phyloP scores from a whole-genome alignment of 371 early-diverging fungal genomes.

The Mucor irregularis region DNA sequence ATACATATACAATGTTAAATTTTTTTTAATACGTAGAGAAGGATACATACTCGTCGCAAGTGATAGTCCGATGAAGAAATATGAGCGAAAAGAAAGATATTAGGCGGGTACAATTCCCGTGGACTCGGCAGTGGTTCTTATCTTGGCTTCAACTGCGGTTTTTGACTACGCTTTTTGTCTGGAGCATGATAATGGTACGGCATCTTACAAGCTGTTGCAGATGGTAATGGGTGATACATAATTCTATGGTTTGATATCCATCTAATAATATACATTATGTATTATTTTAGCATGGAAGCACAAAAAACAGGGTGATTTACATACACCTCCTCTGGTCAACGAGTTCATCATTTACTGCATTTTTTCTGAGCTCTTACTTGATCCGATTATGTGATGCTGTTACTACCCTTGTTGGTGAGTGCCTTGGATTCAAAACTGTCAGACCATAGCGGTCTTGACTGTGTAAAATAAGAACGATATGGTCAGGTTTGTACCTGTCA shows the following conservation, averaged over 20 bases:
- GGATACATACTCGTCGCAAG: constrained; percentile 10
- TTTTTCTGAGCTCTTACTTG: constrained; percentile 10
- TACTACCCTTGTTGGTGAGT: constrained; percentile 1
- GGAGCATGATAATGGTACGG: not conserved
- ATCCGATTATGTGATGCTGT: constrained; percentile 5
- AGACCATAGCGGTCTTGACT: constrained; percentile 8
- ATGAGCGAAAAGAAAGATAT: not conserved
- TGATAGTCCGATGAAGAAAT: constrained; percentile 1
- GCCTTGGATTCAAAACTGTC: constrained; percentile 5
- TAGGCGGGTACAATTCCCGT: not conserved
- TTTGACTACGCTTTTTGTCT: not conserved
- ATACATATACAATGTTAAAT: constrained; percentile 7
- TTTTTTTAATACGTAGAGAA: constrained; percentile 4
- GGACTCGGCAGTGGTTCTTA: constrained; percentile 2
- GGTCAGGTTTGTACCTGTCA: constrained; percentile 4
- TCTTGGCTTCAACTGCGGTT: constrained; percentile 7
- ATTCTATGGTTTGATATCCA: constrained; percentile 10
- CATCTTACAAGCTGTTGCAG: constrained; percentile 4
- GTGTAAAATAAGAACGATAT: constrained; percentile 3
- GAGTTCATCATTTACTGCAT: constrained; percentile 12
- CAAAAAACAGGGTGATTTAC: constrained; percentile 10
- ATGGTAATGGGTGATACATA: constrained; percentile 4
- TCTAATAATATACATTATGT: constrained; percentile 1
- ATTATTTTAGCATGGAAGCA: constrained; percentile 4
- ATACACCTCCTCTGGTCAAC: constrained; percentile 5